These are phyloP conservation scores for Aspergillus sp. DNA, from an alignment of 2,329 filamentous ascomycete species.

Conservation along the genomic window DNA sequence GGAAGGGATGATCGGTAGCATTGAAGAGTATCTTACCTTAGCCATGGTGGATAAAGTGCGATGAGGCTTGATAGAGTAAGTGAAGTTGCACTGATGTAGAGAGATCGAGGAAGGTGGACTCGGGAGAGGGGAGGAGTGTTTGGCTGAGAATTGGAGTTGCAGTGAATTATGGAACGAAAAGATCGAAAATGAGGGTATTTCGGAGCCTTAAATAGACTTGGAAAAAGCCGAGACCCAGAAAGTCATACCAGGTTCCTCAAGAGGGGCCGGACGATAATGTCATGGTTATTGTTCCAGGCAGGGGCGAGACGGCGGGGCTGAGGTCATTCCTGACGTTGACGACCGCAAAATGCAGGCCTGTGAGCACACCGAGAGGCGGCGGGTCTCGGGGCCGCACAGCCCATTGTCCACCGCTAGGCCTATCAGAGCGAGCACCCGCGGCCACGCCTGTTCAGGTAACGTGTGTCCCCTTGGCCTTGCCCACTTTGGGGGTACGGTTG, in stretches of 20 bases:
- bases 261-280: constrained; percentile 4
- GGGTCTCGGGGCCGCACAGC: constrained; percentile 12
- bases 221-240: background rate
- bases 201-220: constrained; percentile 9
- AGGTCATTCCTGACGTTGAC: constrained; percentile 23
- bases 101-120: constrained; percentile 7
- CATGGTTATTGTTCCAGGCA: constrained; percentile 8
- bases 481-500: background rate
- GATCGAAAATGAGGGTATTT: constrained; percentile 4
- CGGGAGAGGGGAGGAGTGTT: constrained; percentile 3
- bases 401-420: constrained; percentile 8
- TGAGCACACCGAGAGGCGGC: constrained; percentile 9
- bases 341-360: background rate
- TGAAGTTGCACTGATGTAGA: background rate
- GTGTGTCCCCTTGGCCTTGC: constrained; percentile 4
- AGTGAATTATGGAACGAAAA: background rate
- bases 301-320: constrained; percentile 13
- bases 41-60: constrained; percentile 26
- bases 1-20: background rate
- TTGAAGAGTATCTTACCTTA: constrained; percentile 27
- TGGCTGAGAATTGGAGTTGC: background rate
- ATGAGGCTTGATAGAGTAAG: background rate
- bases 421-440: constrained; percentile 11
- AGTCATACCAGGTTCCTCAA: constrained; percentile 3
- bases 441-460: constrained; percentile 10